Evolutionary conservation across 1,284 basidiomycete species (phyloP).

Genomic region (Irpex lacteus): DNA sequence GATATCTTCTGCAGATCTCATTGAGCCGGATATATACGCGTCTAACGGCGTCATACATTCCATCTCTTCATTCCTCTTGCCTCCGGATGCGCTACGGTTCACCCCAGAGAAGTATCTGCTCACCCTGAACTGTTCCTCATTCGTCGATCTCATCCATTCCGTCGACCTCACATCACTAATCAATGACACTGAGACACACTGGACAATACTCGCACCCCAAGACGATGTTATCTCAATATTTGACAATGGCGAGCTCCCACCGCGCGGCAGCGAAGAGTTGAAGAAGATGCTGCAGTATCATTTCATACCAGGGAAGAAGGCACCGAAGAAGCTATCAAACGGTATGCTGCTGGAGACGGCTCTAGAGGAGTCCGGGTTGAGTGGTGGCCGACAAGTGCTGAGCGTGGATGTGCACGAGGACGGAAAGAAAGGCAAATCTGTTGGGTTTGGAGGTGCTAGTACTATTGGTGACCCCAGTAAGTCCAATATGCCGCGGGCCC

Average conservation of each 20-base stretch:
- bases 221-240: constrained; percentile 80
- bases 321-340: constrained; percentile 65
- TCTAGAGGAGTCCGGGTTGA: constrained; percentile 65
- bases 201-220: constrained; percentile 86
- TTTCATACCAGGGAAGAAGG: constrained; percentile 79
- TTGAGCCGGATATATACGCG: constrained; percentile 81
- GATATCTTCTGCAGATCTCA: constrained; percentile 65
- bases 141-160: constrained; percentile 86
- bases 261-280: constrained; percentile 63
- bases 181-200: constrained; percentile 67
- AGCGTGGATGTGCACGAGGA: constrained; percentile 61
- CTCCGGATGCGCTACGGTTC: constrained; percentile 71
- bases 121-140: constrained; percentile 86
- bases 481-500: constrained; percentile 22
- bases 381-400: constrained; percentile 71
- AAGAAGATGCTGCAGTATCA: constrained; percentile 78
- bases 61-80: constrained; percentile 80
- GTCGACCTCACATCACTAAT: constrained; percentile 77
- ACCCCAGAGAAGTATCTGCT: constrained; percentile 94
- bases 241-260: constrained; percentile 53
- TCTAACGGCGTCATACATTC: constrained; percentile 96
- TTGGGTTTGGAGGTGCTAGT: constrained; percentile 84
- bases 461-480: constrained; percentile 76
- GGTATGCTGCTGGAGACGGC: constrained; percentile 80
- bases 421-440: constrained; percentile 37